Conservation (phyloP, 176 grass and related monocot species). For the Oryza coarctata region DNA sequence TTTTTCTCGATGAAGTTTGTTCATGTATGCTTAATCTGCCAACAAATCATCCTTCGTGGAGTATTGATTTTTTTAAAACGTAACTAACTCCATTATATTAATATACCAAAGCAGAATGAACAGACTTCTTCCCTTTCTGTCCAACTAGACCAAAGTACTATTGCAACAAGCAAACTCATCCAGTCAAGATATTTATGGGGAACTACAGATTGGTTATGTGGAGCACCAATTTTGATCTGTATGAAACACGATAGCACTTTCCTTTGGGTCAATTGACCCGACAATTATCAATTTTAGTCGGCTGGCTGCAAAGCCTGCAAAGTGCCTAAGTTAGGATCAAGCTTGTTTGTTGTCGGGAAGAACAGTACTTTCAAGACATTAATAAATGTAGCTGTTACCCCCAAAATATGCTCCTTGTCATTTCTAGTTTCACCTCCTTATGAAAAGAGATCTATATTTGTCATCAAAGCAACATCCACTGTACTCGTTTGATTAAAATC, state of each 20-base stretch:
- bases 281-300: background rate
- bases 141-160: background rate
- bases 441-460: background rate
- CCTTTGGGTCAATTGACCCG: background rate
- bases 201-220: background rate
- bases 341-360: background rate
- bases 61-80: background rate
- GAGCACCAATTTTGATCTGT: background rate
- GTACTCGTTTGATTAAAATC: background rate
- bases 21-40: background rate
- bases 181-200: background rate
- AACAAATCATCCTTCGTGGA: background rate
- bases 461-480: constrained; percentile 15
- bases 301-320: constrained; percentile 8
- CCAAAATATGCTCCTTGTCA: constrained; percentile 17
- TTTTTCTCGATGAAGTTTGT: background rate
- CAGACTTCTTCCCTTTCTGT: background rate
- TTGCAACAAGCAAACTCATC: background rate
- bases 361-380: constrained; percentile 15
- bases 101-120: background rate
- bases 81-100: background rate
- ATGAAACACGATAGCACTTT: background rate
- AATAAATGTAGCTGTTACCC: constrained; percentile 19
- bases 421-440: constrained; percentile 7
- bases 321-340: constrained; percentile 11